Base-by-base conservation (phyloP, 2,329 filamentous ascomycete genomes). In the Colletotrichum scovillei region DNA sequence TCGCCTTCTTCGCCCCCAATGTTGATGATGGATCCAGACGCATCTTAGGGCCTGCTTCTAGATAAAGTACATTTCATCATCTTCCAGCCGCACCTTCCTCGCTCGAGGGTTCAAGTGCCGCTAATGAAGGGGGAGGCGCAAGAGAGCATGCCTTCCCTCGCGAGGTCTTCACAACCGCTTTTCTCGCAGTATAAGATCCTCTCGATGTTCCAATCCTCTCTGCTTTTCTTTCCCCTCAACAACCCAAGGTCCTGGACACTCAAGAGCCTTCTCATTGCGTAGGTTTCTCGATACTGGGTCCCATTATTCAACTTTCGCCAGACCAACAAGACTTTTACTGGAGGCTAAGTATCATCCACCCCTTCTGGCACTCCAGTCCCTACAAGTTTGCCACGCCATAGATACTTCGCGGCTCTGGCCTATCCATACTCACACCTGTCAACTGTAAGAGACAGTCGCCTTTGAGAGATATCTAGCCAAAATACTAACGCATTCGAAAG, bases 41-140 rank as follows among this genome's bases (percentile, higher is more conserved):
- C 19, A 5, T 4, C 19, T 49, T 19, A 42, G 3, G 38, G 5
- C 14, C 6, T 3, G 38, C 42, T 11, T n/a, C 7, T 16, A 49
- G 8, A n/a, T n/a, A n/a, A n/a, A n/a, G n/a, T 9, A 8, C 3
- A 3, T 4, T 2, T 11, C 7, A 3, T n/a, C 2, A n/a, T n/a
- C 3, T 19, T n/a, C 42, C 19, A 9, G 16, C 0, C 1, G 19
- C 42, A n/a, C 42, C 42, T 49, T n/a, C 42, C 19, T 49, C 19
- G 2, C 19, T n/a, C 30, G 8, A 30, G 8, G 8, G 8, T 3
- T 9, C 30, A 3, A 9, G 7, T 9, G 30, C 30, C 30, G 30
- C 8, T 9, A 30, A 49, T 4, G 42, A 19, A n/a, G 7, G 1
- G 19, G 42, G 9, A 49, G 42, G 19, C 16, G 42, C 1, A 1